Evolutionary conservation across 2,329 filamentous ascomycete genomes (phyloP).

Genomic region (Pseudogymnoascus verrucosus): DNA sequence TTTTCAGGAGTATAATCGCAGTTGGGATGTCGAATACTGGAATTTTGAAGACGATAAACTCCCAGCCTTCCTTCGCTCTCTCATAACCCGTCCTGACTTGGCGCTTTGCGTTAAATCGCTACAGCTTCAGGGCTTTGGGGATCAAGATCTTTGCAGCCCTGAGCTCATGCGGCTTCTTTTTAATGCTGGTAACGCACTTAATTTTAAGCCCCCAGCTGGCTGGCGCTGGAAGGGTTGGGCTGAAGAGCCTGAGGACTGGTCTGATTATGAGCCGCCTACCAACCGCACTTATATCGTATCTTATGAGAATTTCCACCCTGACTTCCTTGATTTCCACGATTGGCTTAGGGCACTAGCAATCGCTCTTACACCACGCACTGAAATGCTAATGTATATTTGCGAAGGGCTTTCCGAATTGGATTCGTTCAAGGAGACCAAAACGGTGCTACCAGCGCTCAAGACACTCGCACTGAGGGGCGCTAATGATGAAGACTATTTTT

Average conservation of each 20-base stretch:
- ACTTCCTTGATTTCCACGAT: background rate
- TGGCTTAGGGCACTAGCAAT: background rate
- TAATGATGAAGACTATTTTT: background rate
- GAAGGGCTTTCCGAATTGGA: background rate
- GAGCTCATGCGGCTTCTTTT: background rate
- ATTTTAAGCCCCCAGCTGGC: background rate
- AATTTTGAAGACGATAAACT: background rate
- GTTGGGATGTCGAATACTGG: background rate
- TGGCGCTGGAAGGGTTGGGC: background rate
- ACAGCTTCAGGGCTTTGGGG: background rate
- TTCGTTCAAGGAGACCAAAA: background rate
- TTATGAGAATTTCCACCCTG: background rate
- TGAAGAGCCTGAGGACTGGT: background rate
- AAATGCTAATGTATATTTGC: background rate
- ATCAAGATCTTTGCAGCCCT: background rate
- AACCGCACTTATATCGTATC: too few relatives aligned
- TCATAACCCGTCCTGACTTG: background rate
- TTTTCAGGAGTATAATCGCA: background rate
- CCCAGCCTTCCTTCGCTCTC: too few relatives aligned
- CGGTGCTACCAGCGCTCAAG: background rate
- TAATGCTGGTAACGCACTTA: background rate
- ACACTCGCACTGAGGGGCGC: background rate
- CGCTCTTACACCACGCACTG: background rate
- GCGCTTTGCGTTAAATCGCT: background rate
- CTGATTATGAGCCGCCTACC: background rate